Conservation (phyloP, 2,329 filamentous ascomycete species). For the Alternaria solani region DNA sequence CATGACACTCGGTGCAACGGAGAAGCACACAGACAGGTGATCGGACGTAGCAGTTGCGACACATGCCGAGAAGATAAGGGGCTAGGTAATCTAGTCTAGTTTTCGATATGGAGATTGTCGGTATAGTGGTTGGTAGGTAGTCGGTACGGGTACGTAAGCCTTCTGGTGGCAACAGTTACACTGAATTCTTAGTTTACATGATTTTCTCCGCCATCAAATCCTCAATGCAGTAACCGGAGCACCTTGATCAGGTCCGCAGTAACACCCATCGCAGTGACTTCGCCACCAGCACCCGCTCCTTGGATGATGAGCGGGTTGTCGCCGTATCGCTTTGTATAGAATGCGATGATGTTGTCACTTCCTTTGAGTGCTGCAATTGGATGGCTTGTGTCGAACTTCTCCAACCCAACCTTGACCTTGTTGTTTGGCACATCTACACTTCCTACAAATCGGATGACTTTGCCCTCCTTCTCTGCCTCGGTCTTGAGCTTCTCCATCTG, state of each 20-base stretch:
- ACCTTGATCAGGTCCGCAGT: slow-evolving; percentile 94
- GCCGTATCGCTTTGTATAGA: slow-evolving; percentile 96
- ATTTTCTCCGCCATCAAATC: neutral
- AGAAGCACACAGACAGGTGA: neutral
- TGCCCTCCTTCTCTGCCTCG: slow-evolving; percentile 85
- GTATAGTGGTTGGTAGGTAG: neutral
- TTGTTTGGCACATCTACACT: slow-evolving; percentile 86
- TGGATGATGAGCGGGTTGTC: slow-evolving; percentile 91
- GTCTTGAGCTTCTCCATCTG: slow-evolving; percentile 88
- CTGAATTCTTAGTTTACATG: neutral
- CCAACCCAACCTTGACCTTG: slow-evolving; percentile 87
- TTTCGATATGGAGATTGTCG: neutral
- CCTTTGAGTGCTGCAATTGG: slow-evolving; percentile 95
- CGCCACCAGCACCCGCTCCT: slow-evolving; percentile 90
- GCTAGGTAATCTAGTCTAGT: neutral
- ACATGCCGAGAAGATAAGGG: neutral
- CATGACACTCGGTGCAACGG: neutral
- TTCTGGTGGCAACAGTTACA: neutral
- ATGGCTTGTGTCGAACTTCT: slow-evolving; percentile 82
- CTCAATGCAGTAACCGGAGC: slow-evolving; percentile 70
- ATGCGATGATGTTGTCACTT: slow-evolving; percentile 98
- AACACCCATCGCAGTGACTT: slow-evolving; percentile 98
- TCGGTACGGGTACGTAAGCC: neutral
- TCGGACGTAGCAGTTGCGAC: neutral
- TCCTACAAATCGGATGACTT: slow-evolving; percentile 93